phyloP scores from a whole-genome alignment of 2,329 filamentous ascomycete species.

The Pseudogymnoascus pannorum region DNA sequence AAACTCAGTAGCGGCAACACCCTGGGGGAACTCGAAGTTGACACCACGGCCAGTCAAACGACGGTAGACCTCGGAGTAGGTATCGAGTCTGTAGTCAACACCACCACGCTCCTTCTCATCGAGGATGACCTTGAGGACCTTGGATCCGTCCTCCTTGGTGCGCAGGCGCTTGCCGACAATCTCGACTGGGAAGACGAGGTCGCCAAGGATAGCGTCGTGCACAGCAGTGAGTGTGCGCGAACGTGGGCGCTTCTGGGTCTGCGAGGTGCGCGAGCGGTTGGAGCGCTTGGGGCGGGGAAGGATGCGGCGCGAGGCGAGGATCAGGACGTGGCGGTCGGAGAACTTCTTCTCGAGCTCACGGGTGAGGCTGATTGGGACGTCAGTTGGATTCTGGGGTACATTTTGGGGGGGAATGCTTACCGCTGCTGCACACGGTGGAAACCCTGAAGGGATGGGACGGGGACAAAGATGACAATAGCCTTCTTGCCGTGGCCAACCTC shows the following conservation, averaged over 20 bases:
- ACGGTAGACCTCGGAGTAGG: slow-evolving; percentile 99
- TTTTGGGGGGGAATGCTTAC: slow-evolving; percentile 50
- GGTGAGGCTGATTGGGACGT: slow-evolving; percentile 62
- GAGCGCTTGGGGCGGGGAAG: slow-evolving; percentile 98
- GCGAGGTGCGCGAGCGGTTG: slow-evolving; percentile 88
- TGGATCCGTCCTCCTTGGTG: slow-evolving; percentile 98
- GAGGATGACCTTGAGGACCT: slow-evolving; percentile 97
- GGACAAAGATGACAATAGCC: slow-evolving; percentile 99
- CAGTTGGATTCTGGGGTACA: background rate
- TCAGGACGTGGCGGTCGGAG: slow-evolving; percentile 99
- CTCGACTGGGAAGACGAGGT: slow-evolving; percentile 99
- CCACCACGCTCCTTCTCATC: slow-evolving; percentile 99
- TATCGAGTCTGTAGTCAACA: slow-evolving; percentile 99
- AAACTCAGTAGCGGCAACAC: slow-evolving; percentile 62
- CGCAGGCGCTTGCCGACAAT: slow-evolving; percentile 98
- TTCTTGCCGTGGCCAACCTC: slow-evolving; percentile 99
- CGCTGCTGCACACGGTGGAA: slow-evolving; percentile 99
- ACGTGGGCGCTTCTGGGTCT: slow-evolving; percentile 97
- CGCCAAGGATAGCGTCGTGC: slow-evolving; percentile 95
- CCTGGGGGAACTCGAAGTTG: slow-evolving; percentile 97
- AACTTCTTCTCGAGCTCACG: slow-evolving; percentile 99
- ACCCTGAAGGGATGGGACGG: slow-evolving; percentile 93
- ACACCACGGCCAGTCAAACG: slow-evolving; percentile 93
- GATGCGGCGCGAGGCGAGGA: slow-evolving; percentile 98
- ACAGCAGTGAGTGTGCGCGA: slow-evolving; percentile 97